Conservation (phyloP, 2,329 filamentous ascomycete species). For the Fusarium miscanthi region DNA sequence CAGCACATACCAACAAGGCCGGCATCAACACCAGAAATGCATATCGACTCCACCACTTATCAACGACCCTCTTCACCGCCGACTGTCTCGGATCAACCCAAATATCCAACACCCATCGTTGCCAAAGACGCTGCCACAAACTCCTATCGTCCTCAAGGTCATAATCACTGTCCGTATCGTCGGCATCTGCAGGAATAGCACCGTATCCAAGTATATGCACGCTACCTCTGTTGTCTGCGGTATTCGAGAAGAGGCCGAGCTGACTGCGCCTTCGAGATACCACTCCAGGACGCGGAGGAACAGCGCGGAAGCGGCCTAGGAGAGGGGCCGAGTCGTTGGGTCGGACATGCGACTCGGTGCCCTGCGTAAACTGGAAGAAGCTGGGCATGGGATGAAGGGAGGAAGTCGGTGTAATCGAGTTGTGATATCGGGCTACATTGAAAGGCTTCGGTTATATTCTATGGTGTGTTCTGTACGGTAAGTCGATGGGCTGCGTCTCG, state of each 20-base stretch:
- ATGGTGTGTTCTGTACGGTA: background rate
- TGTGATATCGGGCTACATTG: slow-evolving; percentile 36
- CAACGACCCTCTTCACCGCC: slow-evolving; percentile 68
- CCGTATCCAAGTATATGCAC: slow-evolving; percentile 67
- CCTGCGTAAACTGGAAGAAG: slow-evolving; percentile 76
- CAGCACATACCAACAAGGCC: slow-evolving; percentile 64
- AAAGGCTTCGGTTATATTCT: slow-evolving; percentile 13
- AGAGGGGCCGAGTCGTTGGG: slow-evolving; percentile 68
- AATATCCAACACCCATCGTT: slow-evolving; percentile 59
- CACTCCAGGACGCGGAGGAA: slow-evolving; percentile 58
- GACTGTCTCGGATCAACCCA: slow-evolving; percentile 71
- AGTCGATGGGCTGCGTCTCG: background rate
- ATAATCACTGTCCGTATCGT: slow-evolving; percentile 38
- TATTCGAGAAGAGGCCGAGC: slow-evolving; percentile 54
- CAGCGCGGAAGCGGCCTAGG: slow-evolving; percentile 73
- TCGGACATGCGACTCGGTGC: slow-evolving; percentile 67
- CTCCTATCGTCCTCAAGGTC: slow-evolving; percentile 52
- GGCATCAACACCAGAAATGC: slow-evolving; percentile 70
- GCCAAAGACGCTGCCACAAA: slow-evolving; percentile 50
- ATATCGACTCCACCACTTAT: slow-evolving; percentile 73
- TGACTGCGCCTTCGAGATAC: slow-evolving; percentile 49
- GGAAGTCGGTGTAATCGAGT: slow-evolving; percentile 22
- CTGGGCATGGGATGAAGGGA: slow-evolving; percentile 62
- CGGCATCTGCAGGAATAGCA: slow-evolving; percentile 57
- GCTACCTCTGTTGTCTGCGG: slow-evolving; percentile 58